Percentiles rank a stretch among this genome's conserved stretches.
phyloP scores from a whole-genome alignment of 2,329 filamentous ascomycete species.

The Aureobasidium sp. region DNA sequence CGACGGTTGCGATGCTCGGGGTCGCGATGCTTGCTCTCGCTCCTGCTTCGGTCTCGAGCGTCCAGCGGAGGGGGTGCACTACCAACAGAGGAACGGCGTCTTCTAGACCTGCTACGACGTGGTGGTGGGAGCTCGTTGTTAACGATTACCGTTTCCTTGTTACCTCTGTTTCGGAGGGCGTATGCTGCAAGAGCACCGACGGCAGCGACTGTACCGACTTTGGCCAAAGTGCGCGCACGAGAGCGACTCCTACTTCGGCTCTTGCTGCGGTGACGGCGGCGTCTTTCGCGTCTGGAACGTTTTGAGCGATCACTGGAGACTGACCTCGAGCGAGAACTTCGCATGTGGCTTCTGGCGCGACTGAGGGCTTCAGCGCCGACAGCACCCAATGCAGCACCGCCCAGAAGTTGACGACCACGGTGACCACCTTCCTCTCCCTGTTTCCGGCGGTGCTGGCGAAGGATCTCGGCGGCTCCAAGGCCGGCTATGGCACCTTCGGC shows the following conservation, averaged over 20 bases:
- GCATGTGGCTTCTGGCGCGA: slow-evolving; percentile 34
- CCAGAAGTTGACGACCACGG: slow-evolving; percentile 44
- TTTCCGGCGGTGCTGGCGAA: slow-evolving; percentile 48
- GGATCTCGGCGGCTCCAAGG: slow-evolving; percentile 50
- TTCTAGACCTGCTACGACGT: slow-evolving; percentile 35
- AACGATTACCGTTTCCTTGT: slow-evolving; percentile 37
- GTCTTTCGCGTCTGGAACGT: slow-evolving; percentile 27
- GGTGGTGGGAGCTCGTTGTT: slow-evolving; percentile 36
- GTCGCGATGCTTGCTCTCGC: slow-evolving; percentile 33
- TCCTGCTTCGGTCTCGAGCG: slow-evolving; percentile 21
- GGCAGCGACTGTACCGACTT: slow-evolving; percentile 51
- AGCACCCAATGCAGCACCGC: slow-evolving; percentile 53
- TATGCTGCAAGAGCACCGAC: slow-evolving; percentile 50
- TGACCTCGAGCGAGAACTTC: slow-evolving; percentile 25
- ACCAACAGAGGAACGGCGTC: slow-evolving; percentile 32
- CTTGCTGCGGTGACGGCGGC: slow-evolving; percentile 20
- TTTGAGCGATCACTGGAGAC: slow-evolving; percentile 24
- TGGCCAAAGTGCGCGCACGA: slow-evolving; percentile 45
- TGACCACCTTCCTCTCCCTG: slow-evolving; percentile 47
- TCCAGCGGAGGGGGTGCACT: slow-evolving; percentile 18
- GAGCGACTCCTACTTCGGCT: slow-evolving; percentile 21
- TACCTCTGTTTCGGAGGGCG: slow-evolving; percentile 39
- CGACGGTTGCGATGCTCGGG: slow-evolving; percentile 47
- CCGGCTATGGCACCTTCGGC: slow-evolving; percentile 55
- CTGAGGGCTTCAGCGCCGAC: slow-evolving; percentile 51